A percentile compares a stretch with the other conserved stretches of the same genome.
phyloP scores from a whole-genome alignment of 73 alveolate genomes.

The Uronychia binucleata region DNA sequence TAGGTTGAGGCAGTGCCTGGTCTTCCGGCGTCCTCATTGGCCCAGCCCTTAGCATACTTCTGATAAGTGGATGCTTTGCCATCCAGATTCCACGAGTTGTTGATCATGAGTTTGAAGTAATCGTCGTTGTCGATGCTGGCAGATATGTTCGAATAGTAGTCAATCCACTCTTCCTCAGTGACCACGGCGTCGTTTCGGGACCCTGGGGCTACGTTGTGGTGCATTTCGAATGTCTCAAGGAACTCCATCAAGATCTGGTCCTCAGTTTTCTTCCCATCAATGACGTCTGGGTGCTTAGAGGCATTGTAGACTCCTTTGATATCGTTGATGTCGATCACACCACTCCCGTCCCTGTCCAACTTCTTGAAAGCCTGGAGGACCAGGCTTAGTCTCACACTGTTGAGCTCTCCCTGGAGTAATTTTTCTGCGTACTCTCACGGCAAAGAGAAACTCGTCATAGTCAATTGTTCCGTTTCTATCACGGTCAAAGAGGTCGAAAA shows the following conservation, averaged over 20 bases:
- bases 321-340: conserved; percentile 70
- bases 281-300: conserved; percentile 75
- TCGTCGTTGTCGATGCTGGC: conserved; percentile 67
- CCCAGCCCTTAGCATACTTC: conserved; percentile 40
- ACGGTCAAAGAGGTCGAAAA: conserved; percentile 59
- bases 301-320: conserved; percentile 69
- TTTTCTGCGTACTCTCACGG: too few relatives aligned
- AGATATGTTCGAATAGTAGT: conserved; percentile 62
- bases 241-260: conserved; percentile 75
- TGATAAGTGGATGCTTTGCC: conserved; percentile 28
- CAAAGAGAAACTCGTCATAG: conserved; percentile 71
- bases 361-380: conserved; percentile 70
- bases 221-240: conserved; percentile 77
- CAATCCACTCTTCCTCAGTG: conserved; percentile 65
- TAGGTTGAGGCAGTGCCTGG: conserved; percentile 1
- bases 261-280: conserved; percentile 71
- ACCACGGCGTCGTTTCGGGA: conserved; percentile 41
- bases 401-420: conserved; percentile 85
- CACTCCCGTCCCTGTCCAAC: conserved; percentile 70
- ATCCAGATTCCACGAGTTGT: conserved; percentile 72
- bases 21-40: conserved; percentile 23
- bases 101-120: conserved; percentile 73
- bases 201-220: conserved; percentile 56
- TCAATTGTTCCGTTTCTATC: conserved; percentile 68
- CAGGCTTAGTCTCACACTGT: conserved; percentile 54